Evolutionary conservation across 345 rosid genomes (phyloP).

Genomic region (Pugionium cornutum): DNA sequence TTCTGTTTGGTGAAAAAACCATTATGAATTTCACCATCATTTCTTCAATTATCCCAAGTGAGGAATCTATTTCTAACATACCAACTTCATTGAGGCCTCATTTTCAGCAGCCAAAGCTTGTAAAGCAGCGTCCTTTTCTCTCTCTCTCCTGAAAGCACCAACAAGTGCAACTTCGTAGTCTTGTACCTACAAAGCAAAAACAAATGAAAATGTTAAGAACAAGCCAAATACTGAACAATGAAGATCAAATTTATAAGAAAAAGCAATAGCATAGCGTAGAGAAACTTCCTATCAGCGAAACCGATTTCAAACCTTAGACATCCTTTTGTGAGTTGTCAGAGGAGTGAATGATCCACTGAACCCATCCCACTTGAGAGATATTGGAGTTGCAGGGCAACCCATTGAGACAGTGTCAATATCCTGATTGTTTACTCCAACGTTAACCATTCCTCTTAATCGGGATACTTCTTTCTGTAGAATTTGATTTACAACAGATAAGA

Average conservation of each 20-base stretch:
- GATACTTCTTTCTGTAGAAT: constrained; percentile 79
- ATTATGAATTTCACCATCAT: too few species aligned
- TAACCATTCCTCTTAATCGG: constrained; percentile 51
- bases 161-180: constrained; percentile 70
- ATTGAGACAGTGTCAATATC: constrained; percentile 51
- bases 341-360: constrained; percentile 74
- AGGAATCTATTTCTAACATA: constrained; percentile 39
- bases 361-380: constrained; percentile 70
- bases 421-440: constrained; percentile 57
- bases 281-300: too few species aligned
- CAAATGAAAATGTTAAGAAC: constrained; percentile 24
- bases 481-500: constrained; percentile 17
- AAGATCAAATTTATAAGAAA: not conserved
- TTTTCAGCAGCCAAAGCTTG: constrained; percentile 74
- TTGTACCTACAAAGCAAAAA: constrained; percentile 50
- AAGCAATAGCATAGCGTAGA: not conserved
- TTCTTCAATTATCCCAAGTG: not conserved
- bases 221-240: constrained; percentile 18
- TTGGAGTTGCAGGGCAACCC: constrained; percentile 71
- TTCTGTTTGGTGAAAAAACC: not conserved
- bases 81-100: constrained; percentile 83
- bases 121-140: constrained; percentile 69
- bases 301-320: constrained; percentile 50
- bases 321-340: constrained; percentile 57
- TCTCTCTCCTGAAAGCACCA: constrained; percentile 88